Conservation (phyloP, 768 basidiomycete species). For the Auriscalpium orientale region DNA sequence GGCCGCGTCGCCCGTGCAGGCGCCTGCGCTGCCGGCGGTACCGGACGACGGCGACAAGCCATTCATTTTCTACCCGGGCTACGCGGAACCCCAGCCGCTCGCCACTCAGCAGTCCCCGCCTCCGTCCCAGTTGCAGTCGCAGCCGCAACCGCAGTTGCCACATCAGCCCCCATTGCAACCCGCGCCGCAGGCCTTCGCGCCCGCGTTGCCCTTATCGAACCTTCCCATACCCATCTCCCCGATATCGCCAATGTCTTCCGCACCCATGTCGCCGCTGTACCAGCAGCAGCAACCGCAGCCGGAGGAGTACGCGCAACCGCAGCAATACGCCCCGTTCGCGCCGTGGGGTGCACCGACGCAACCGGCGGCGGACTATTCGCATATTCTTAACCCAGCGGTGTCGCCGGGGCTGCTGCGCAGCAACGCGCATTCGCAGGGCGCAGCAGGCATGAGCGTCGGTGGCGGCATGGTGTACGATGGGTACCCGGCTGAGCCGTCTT, state of each 20-base stretch:
- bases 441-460: background rate
- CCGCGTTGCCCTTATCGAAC: too few relatives aligned
- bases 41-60: slow-evolving; percentile 15
- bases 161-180: background rate
- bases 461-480: background rate
- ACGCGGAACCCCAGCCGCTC: slow-evolving; percentile 7
- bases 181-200: background rate
- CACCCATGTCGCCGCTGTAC: too few relatives aligned
- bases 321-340: background rate
- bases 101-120: slow-evolving; percentile 1
- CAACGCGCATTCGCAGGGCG: background rate
- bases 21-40: background rate
- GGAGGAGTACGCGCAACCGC: too few relatives aligned
- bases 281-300: too few relatives aligned
- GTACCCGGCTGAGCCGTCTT: too few relatives aligned
- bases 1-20: background rate
- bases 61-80: slow-evolving; percentile 16
- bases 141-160: background rate
- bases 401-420: slow-evolving; percentile 5
- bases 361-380: slow-evolving; percentile 5
- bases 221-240: too few relatives aligned
- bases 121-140: background rate
- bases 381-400: slow-evolving; percentile 8
- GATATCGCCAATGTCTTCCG: too few relatives aligned
- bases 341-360: background rate